phyloP scores from a whole-genome alignment of 2,329 filamentous ascomycete species.

The Macrophomina tecta region DNA sequence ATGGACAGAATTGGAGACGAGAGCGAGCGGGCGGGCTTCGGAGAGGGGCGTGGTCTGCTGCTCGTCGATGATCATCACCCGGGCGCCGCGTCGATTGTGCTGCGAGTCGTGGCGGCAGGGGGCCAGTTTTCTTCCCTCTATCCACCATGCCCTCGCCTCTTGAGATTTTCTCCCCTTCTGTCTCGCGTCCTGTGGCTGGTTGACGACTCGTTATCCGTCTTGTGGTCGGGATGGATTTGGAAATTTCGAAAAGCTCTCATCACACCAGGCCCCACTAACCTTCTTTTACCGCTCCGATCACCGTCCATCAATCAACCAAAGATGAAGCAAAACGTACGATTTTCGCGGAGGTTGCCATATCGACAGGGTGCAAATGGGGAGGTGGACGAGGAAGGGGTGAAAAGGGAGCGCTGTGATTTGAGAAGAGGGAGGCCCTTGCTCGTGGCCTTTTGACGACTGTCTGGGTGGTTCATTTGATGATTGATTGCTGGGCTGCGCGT shows the following conservation, averaged over 20 bases:
- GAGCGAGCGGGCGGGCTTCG: neutral
- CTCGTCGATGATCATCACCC: neutral
- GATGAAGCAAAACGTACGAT: constrained; percentile 10
- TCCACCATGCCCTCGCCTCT: neutral
- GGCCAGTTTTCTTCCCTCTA: neutral
- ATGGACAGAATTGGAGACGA: neutral
- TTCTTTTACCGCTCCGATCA: constrained; percentile 24
- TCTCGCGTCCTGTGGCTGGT: neutral
- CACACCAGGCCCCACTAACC: constrained; percentile 19
- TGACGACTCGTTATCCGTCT: neutral
- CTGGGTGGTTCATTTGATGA: neutral
- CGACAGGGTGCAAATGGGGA: neutral
- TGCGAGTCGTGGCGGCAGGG: neutral
- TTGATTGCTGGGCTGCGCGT: constrained; percentile 2
- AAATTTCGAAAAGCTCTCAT: neutral
- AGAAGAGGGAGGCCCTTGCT: neutral
- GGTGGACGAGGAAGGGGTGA: neutral
- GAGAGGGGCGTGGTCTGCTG: neutral
- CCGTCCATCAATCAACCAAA: neutral
- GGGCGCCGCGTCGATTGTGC: neutral
- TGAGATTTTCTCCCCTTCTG: neutral
- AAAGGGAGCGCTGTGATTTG: neutral
- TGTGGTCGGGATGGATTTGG: neutral
- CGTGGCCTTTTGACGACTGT: constrained; percentile 23
- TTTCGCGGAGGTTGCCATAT: constrained; percentile 19